Percentiles rank a stretch among this genome's conserved stretches.
phyloP scores from a whole-genome alignment of 345 rosid species.

The Eucalyptus leucophloia region DNA sequence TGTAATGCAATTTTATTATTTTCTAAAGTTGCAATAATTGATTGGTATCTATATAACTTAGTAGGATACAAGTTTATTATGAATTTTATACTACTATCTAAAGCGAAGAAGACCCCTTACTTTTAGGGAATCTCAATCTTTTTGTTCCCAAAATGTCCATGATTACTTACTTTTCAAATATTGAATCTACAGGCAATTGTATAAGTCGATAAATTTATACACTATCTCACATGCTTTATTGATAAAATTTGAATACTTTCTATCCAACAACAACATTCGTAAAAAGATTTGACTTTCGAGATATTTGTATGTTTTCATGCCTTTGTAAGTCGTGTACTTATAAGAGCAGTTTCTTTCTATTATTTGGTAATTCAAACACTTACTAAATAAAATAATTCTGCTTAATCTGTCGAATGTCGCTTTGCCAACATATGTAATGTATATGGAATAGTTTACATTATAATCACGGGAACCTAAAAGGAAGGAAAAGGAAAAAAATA shows the following conservation, averaged over 20 bases:
- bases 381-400: neutral
- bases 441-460: neutral
- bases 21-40: neutral
- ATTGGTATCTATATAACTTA: neutral
- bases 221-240: neutral
- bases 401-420: neutral
- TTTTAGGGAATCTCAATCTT: neutral
- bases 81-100: neutral
- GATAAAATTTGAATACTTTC: neutral
- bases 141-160: neutral
- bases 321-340: neutral
- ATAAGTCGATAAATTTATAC: neutral
- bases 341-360: neutral
- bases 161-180: neutral
- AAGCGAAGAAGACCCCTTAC: neutral
- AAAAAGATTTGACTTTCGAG: neutral
- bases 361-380: neutral
- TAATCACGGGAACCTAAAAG: neutral
- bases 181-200: neutral
- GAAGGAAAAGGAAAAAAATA: neutral
- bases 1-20: neutral
- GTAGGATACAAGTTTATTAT: neutral
- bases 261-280: neutral
- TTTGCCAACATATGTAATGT: neutral
- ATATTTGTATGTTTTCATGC: neutral